Base-by-base conservation (phyloP, 1,284 basidiomycete species). In the Cryptococcus jaspeensis region DNA sequence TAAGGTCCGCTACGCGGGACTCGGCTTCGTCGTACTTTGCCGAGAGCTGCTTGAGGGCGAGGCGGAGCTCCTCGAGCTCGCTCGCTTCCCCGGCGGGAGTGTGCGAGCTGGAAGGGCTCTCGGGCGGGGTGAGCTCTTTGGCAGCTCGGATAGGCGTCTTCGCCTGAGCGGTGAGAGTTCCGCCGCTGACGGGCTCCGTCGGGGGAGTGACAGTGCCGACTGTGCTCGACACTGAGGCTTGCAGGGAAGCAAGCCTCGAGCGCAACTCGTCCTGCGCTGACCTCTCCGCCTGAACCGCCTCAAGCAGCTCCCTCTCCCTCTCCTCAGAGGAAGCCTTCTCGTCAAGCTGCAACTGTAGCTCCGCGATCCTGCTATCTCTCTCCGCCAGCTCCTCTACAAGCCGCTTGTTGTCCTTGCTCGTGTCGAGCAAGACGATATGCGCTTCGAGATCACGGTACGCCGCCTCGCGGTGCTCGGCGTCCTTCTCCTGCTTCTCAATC, bases 1-100 rank as follows among this genome's bases (percentile, higher is more conserved):
- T 87, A 45, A 97, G 82, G 62, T 92, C 89, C 13, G 88, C 88
- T 60, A 96, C 92, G 73, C 93, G 89, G 56, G 84, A 77, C 5
- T 88, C 87, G 38, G 94, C 83, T 2, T 84, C 80, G 9, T 90
- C 86, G 28, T 94, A 82, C 69, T 93, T 89, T 2, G 84, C 81
- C 11, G 93, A 82, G 0, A 91, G 91, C 20, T 85, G 85, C 43
- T 86, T 83, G 66, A 91, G 85, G 1, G 87, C 89, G 67, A 87
- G 83, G 67, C 88, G 87, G 22, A 92, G 81, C 16, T 39, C 52
- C 7, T 59, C 54, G 22, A 67, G 40, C 37, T 70, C 62, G 18
- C 50, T 44, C 49, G 38, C 11, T 25, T 35, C 16, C 38, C 11
- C 44, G 25, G 7, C 37, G 9, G 8, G 12, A 15, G 15, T 23